A percentile compares a stretch with the other conserved stretches of the same genome.
These are phyloP conservation scores for Mycena maculata DNA, from an alignment of 768 basidiomycete species.

Conservation along the genomic window DNA sequence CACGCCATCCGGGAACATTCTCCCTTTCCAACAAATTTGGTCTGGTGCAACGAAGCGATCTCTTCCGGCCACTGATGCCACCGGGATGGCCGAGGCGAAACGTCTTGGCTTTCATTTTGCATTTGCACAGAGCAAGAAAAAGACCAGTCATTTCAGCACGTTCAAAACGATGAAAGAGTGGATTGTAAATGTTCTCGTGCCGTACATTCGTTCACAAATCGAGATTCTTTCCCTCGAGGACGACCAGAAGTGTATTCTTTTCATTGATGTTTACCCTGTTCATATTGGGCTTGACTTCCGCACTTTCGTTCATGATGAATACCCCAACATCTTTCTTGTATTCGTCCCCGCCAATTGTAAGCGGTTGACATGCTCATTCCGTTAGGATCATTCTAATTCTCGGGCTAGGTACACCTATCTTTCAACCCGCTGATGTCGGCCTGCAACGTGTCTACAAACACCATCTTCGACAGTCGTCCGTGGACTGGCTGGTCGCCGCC, in stretches of 20 bases:
- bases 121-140: conserved; percentile 37
- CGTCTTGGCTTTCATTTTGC: conserved; percentile 37
- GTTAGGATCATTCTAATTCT: background rate
- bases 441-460: conserved; percentile 42
- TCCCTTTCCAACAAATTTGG: conserved; percentile 49
- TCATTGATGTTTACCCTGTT: conserved; percentile 44
- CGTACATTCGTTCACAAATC: conserved; percentile 29
- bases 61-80: conserved; percentile 25
- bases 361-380: background rate
- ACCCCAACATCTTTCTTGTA: conserved; percentile 36
- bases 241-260: conserved; percentile 37
- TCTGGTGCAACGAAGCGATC: conserved; percentile 33
- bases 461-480: conserved; percentile 30
- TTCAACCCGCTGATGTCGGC: conserved; percentile 46
- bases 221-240: conserved; percentile 22
- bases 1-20: conserved; percentile 38
- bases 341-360: conserved; percentile 43
- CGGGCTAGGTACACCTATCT: conserved; percentile 22
- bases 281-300: conserved; percentile 41
- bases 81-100: conserved; percentile 28
- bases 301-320: conserved; percentile 25
- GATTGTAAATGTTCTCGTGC: conserved; percentile 30
- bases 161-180: conserved; percentile 44
- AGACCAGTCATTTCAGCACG: conserved; percentile 41
- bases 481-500: conserved; percentile 32